Evolutionary conservation across 2,329 filamentous ascomycete genomes (phyloP), one percentile per base, ranked within the genome.

Genomic region (Epichloe scottii): DNA sequence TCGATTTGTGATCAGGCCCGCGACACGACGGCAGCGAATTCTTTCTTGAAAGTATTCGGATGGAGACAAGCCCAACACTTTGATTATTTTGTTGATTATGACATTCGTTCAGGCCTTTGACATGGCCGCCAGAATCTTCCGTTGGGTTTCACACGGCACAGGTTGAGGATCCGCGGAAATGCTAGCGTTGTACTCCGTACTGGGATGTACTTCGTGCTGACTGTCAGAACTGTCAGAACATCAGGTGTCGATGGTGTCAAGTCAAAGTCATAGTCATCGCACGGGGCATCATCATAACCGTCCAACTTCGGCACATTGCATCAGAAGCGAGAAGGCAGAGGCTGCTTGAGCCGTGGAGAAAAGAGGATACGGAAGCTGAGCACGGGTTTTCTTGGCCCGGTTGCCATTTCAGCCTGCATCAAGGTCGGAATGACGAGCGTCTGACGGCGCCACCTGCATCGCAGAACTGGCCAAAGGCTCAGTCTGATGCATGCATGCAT

Each of bases 221-320:
- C 26, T 26, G 26, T 26, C 26, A 8, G 26, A 7, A 23, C 23
- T 23, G 23, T 23, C 23, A 23, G 6, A 23, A 23, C 21, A 23
- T 26, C 8, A 30, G 26, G 14, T 23, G 33, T 23, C 15, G 33
- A 37, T 17, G 44, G 44, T 23, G 19, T 15, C 11, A 3, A 46
- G 30, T 23, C 44, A 48, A 8, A 30, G 7, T 3, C 26, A 10
- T 30, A 3, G 26, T 48, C 21, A 48, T 11, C 34, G 6, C 33
- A 26, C 5, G 45, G 6, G 12, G 12, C 21, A 30, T 14, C n/a
- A 6, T 38, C 17, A 37, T 19, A 5, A 26, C 30, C 21, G 46
- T 42, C 38, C 38, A 41, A 42, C 46, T 35, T 42, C 17, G 46
- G 46, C 46, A 35, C 38, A 21, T 35, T 48, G 46, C 46, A 48